A percentile compares a stretch with the other conserved stretches of the same genome.
phyloP scores from a whole-genome alignment of 2,329 filamentous ascomycete genomes.

The Aspergillus phoenicis region DNA sequence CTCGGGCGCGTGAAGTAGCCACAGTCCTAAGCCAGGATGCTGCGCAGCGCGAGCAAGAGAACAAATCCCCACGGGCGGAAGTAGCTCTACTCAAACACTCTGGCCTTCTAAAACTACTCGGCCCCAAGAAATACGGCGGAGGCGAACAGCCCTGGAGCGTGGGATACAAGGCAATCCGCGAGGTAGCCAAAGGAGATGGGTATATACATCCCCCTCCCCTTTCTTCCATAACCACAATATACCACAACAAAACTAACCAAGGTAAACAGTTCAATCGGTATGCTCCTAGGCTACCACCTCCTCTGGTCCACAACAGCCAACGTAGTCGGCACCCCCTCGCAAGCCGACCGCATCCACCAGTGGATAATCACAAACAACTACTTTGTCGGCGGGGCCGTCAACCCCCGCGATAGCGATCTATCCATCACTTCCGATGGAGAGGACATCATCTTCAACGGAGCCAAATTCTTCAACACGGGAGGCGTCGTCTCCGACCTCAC shows the following conservation, averaged over 20 bases:
- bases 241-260: too few species aligned
- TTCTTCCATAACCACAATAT: neutral
- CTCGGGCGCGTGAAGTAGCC: slow-evolving; percentile 53
- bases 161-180: slow-evolving; percentile 61
- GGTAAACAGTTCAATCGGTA: slow-evolving; percentile 57
- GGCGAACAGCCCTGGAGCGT: slow-evolving; percentile 58
- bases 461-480: slow-evolving; percentile 69
- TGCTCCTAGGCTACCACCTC: slow-evolving; percentile 67
- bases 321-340: slow-evolving; percentile 62
- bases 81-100: slow-evolving; percentile 55
- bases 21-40: slow-evolving; percentile 55
- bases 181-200: slow-evolving; percentile 67
- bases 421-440: slow-evolving; percentile 59
- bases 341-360: slow-evolving; percentile 60
- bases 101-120: slow-evolving; percentile 55
- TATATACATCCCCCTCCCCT: slow-evolving; percentile 27
- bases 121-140: slow-evolving; percentile 55
- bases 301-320: slow-evolving; percentile 65
- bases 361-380: slow-evolving; percentile 65
- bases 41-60: slow-evolving; percentile 52
- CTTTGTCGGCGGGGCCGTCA: slow-evolving; percentile 68
- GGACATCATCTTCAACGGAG: slow-evolving; percentile 61
- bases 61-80: slow-evolving; percentile 56
- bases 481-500: slow-evolving; percentile 68
- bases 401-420: slow-evolving; percentile 65